Base-by-base conservation (phyloP, 495 filamentous ascomycete species). In the Talaromyces ruber region DNA sequence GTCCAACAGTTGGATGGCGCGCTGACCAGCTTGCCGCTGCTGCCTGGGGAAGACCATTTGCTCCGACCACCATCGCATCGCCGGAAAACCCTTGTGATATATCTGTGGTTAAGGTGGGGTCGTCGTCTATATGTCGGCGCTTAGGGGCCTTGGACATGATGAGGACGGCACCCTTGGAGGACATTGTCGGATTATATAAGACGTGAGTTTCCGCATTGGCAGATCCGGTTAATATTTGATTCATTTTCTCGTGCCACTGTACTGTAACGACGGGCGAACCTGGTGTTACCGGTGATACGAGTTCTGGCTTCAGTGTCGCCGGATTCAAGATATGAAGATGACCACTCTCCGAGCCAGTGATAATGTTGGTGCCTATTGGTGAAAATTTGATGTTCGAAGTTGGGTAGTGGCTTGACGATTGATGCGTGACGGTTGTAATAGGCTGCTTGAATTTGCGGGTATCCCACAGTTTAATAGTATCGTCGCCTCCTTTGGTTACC, bases 141-240 rank as follows among this genome's bases (percentile, higher is more conserved):
- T 98, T 97, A 7, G 95, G 92, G 0, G 93, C 94, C 66, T 91
- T 89, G 61, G 89, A 90, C 88, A 98, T 92, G 62, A 97, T 87
- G 57, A 89, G 82, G n/a, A 88, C 84, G 0, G 91, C 94, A 54
- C 94, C 94, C 68, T 84, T 86, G 6, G 73, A 81, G 4, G 94
- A 98, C 61, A 84, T 86, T 28, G 75, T 84, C 18, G 95, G 94
- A 71, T 89, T 93, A 77, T 93, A 98, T 60, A 98, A 86, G 30
- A 97, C 82, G 69, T 92, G 93, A 4, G 88, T 88, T 72, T 93
- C 89, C 55, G 87, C 86, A 67, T 96, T 94, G 43, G 90, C 89
- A 45, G 93, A 97, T 60, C 93, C 93, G 2, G 93, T 96, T 63
- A 98, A 72, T 64, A 98, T 97, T 70, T 98, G 94, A 69, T 98